phyloP scores from a whole-genome alignment of 2,329 filamentous ascomycete species.

The Cyanodermella asteris region DNA sequence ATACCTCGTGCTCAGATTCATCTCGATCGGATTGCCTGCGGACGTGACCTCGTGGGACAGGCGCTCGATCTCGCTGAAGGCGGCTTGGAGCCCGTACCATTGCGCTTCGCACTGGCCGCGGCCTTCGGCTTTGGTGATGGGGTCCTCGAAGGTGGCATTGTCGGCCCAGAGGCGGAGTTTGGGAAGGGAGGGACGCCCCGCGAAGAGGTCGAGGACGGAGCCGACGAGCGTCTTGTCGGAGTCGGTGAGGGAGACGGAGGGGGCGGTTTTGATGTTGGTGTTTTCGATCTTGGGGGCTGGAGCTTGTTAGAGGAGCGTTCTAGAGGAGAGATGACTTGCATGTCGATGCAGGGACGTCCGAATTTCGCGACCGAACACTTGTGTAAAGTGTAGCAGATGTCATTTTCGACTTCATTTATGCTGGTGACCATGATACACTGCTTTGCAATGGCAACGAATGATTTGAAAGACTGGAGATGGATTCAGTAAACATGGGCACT shows the following conservation, averaged over 20 bases:
- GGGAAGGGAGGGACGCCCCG: constrained; percentile 33
- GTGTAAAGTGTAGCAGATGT: too few relatives aligned
- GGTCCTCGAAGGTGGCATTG: constrained; percentile 35
- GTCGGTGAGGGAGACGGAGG: constrained; percentile 27
- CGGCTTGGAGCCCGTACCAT: constrained; percentile 36
- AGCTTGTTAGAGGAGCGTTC: too few relatives aligned
- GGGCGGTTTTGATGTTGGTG: constrained; percentile 29
- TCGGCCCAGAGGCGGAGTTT: constrained; percentile 39
- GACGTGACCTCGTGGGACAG: constrained; percentile 31
- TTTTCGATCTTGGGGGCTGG: constrained; percentile 28
- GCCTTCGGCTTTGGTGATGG: constrained; percentile 36
- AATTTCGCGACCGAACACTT: too few relatives aligned
- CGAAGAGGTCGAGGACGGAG: constrained; percentile 39
- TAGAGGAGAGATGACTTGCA: too few relatives aligned
- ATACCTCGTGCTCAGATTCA: constrained; percentile 32
- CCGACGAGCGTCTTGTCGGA: constrained; percentile 34
- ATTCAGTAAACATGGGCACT: too few relatives aligned
- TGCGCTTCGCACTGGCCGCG: constrained; percentile 30
- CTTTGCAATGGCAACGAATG: too few relatives aligned
- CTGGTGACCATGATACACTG: too few relatives aligned
- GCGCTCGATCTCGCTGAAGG: constrained; percentile 36
- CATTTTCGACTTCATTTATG: too few relatives aligned
- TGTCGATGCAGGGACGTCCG: too few relatives aligned
- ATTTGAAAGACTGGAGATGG: too few relatives aligned
- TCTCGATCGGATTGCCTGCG: constrained; percentile 35